Conservation (phyloP, 73 alveolate species). For the Paraurostyla sp. region DNA sequence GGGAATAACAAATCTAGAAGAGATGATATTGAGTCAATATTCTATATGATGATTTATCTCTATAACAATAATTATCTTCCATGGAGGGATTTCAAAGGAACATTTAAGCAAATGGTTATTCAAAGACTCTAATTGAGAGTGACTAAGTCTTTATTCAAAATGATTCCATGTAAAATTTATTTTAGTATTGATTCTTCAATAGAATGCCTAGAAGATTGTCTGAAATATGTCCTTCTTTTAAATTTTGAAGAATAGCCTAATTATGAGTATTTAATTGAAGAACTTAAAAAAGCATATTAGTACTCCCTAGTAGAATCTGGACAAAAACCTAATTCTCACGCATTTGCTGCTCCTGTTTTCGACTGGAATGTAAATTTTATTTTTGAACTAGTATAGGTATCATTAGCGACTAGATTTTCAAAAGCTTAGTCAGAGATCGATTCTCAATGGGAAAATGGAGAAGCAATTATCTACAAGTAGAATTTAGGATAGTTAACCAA, state of each 20-base stretch:
- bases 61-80: conserved; percentile 29
- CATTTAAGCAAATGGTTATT: conserved; percentile 42
- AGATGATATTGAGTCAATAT: conserved; percentile 62
- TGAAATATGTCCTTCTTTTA: conserved; percentile 26
- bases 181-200: background rate
- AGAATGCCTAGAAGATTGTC: conserved; percentile 23
- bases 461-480: background rate
- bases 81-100: conserved; percentile 57
- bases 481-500: conserved; percentile 4
- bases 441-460: conserved; percentile 39
- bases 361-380: conserved; percentile 45
- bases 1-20: conserved; percentile 62
- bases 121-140: conserved; percentile 13
- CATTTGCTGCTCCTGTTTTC: conserved; percentile 16
- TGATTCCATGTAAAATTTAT: conserved; percentile 38
- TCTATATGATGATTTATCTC: conserved; percentile 54
- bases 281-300: conserved; percentile 32
- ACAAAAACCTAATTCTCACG: background rate
- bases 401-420: conserved; percentile 40
- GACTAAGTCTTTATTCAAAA: conserved; percentile 33
- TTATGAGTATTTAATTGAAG: conserved; percentile 29
- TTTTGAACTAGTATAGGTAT: conserved; percentile 7
- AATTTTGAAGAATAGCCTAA: conserved; percentile 48
- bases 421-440: conserved; percentile 21
- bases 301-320: background rate